Evolutionary conservation across 352 stramenopile genomes (phyloP), one percentile per base, ranked within the genome.

Genomic region (Pythium dissotocum): DNA sequence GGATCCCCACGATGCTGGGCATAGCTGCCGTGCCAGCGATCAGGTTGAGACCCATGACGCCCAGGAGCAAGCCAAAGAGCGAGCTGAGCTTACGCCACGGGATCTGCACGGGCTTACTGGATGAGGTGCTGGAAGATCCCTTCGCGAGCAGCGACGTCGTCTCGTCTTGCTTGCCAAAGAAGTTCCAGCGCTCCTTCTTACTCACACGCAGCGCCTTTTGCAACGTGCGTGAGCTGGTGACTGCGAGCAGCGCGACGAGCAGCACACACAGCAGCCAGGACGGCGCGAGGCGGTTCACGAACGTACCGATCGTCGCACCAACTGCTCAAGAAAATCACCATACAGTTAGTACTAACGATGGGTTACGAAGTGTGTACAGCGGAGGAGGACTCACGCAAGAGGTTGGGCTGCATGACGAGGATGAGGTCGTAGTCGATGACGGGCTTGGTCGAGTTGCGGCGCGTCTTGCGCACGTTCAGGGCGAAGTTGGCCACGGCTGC

Each of bases 401-500:
- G 70, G 71, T 98, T 83, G 8, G 97, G 97, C 77, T 99, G 94
- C 95, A 99, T 98, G 12, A 98, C 85, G 13, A 99, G 70, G 58
- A 99, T 97, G n/a, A 98, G 78, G 76, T 99, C 94, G 95, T 96
- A 99, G 83, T 99, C 94, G n/a, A 99, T 97, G 9, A 99, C 77
- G 18, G 95, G 93, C 49, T 95, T 70, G 63, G 96, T 88, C 9
- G 90, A 93, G 46, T 89, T 73, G 21, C 93, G 91, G 60, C 97
- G 94, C n/a, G 92, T 77, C 73, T 97, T 98, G 26, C 69, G 70
- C 6, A 89, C 59, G 72, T 99, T 99, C 14, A 98, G 67, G 32
- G 97, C 64, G 38, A 96, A 96, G 71, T 98, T 99, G 24, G 91
- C 95, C 42, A 98, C 77, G 0, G 94, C 93, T 78, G 21, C 21